phyloP scores from a whole-genome alignment of 805 yeast species.

The Yarrowia sp. region DNA sequence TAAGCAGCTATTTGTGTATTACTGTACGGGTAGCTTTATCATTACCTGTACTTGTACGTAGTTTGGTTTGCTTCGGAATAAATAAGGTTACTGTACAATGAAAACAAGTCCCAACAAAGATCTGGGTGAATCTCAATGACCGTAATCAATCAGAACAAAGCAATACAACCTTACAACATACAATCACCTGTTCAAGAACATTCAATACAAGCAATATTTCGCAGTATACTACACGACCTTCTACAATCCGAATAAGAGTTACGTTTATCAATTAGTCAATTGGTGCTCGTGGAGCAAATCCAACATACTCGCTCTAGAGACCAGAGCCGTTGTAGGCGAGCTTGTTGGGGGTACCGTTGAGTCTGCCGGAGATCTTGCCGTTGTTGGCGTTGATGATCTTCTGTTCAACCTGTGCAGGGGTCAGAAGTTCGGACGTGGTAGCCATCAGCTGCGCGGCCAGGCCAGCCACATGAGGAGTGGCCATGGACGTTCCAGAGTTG shows the following conservation, averaged over 20 bases:
- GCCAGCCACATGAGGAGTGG: conserved; percentile 95
- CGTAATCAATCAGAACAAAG: no score
- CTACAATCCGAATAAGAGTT: background rate
- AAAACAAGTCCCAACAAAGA: no score
- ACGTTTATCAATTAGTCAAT: background rate
- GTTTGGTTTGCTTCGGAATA: no score
- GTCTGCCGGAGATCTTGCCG: background rate
- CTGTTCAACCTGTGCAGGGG: conserved; percentile 15
- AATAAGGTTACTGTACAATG: no score
- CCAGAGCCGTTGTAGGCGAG: conserved; percentile 18
- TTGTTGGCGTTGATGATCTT: background rate
- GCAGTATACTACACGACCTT: no score
- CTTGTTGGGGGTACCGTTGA: conserved; percentile 7
- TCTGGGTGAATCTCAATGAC: no score
- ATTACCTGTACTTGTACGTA: no score
- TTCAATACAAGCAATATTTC: no score
- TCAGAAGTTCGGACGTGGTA: background rate
- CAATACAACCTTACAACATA: no score
- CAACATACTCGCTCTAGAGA: background rate
- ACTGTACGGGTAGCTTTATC: no score
- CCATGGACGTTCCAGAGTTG: conserved; percentile 92
- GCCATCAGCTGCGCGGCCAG: conserved; percentile 85
- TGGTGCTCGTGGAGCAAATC: background rate
- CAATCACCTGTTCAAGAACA: no score
- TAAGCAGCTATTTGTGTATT: no score